phyloP scores from a whole-genome alignment of 1,284 basidiomycete genomes.

The Microbotryum scabiosae region DNA sequence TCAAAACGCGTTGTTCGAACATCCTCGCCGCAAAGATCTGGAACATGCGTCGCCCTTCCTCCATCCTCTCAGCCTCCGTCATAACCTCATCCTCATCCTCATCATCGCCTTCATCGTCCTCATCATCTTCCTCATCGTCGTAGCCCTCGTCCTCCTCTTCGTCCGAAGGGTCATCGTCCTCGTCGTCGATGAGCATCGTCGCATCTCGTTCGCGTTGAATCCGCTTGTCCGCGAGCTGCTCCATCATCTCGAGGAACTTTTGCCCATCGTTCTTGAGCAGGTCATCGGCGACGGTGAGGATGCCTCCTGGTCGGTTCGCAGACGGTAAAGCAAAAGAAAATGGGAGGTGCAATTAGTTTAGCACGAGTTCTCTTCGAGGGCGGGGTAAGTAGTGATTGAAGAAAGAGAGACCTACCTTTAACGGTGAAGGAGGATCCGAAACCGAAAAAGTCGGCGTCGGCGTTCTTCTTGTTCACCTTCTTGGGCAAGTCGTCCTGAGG shows the following conservation, averaged over 20 bases:
- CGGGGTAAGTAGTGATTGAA: neutral
- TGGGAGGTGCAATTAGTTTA: slow-evolving; percentile 31
- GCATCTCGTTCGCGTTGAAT: slow-evolving; percentile 90
- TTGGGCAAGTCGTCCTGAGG: slow-evolving; percentile 47
- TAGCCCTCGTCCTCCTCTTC: slow-evolving; percentile 49
- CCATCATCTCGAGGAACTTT: slow-evolving; percentile 99
- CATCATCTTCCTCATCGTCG: slow-evolving; percentile 49
- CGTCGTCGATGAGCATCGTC: slow-evolving; percentile 58
- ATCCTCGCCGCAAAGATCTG: slow-evolving; percentile 99
- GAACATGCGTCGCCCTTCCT: slow-evolving; percentile 98
- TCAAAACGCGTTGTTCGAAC: slow-evolving; percentile 95
- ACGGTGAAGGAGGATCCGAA: slow-evolving; percentile 71
- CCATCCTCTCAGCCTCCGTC: slow-evolving; percentile 74
- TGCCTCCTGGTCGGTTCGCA: slow-evolving; percentile 57
- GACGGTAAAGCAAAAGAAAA: slow-evolving; percentile 6
- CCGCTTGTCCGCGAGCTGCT: slow-evolving; percentile 88
- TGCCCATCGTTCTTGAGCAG: slow-evolving; percentile 96
- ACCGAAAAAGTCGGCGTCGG: slow-evolving; percentile 61
- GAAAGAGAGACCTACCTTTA: slow-evolving; percentile 53
- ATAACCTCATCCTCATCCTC: slow-evolving; percentile 38
- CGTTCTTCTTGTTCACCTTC: slow-evolving; percentile 36
- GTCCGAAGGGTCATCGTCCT: slow-evolving; percentile 50
- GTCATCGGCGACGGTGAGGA: slow-evolving; percentile 98
- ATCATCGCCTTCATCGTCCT: slow-evolving; percentile 44
- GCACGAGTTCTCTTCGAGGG: slow-evolving; percentile 32